Evolutionary conservation across 805 yeast genomes (phyloP).

Genomic region (Candida qinlingensis): DNA sequence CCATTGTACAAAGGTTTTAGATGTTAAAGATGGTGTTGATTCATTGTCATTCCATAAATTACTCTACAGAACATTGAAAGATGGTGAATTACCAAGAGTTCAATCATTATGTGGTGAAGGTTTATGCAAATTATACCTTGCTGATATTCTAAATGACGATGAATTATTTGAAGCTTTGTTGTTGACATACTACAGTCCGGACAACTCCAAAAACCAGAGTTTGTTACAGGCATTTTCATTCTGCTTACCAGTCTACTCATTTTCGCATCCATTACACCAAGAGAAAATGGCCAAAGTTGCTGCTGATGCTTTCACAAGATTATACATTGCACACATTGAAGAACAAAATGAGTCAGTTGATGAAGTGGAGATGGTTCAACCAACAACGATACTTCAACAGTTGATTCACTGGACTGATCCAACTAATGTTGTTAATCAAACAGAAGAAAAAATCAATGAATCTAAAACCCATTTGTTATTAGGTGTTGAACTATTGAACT

Average conservation of each 20-base stretch:
- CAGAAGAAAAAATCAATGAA: constrained; percentile 34
- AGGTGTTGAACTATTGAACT: constrained; percentile 47
- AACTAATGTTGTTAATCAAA: constrained; percentile 46
- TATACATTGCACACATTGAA: constrained; percentile 41
- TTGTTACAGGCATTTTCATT: constrained; percentile 77
- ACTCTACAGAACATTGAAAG: constrained; percentile 60
- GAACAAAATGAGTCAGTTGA: constrained; percentile 24
- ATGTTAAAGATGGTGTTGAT: constrained; percentile 56
- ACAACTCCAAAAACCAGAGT: constrained; percentile 54
- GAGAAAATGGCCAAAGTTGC: constrained; percentile 55
- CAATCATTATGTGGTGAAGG: constrained; percentile 86
- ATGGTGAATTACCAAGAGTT: constrained; percentile 51
- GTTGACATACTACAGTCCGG: constrained; percentile 70
- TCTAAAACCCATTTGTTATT: constrained; percentile 53
- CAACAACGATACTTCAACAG: constrained; percentile 59
- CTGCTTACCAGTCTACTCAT: constrained; percentile 84
- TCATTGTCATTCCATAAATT: constrained; percentile 61
- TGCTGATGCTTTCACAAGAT: constrained; percentile 58
- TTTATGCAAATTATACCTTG: constrained; percentile 71
- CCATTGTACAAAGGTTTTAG: constrained; percentile 68
- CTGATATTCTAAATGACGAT: constrained; percentile 67
- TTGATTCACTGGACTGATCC: constrained; percentile 86
- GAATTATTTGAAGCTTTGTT: constrained; percentile 68
- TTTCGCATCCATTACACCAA: constrained; percentile 71
- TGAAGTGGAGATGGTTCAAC: constrained; percentile 29